Conservation (phyloP, 2,329 filamentous ascomycete species). For the Microsporum canis region DNA sequence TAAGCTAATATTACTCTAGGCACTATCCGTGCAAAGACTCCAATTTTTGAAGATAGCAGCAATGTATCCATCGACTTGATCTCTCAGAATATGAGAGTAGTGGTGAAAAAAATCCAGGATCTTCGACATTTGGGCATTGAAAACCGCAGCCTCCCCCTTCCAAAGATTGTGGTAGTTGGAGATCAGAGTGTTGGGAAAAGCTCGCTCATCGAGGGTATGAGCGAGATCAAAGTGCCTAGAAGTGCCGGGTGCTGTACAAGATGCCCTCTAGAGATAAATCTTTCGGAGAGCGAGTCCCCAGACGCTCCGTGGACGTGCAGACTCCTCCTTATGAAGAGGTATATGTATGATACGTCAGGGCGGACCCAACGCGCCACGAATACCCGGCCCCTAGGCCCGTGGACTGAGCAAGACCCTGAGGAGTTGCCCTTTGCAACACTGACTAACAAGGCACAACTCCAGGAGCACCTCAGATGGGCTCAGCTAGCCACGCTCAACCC, state of each 20-base stretch:
- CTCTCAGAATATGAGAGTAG: slow-evolving; percentile 25
- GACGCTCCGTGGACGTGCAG: slow-evolving; percentile 51
- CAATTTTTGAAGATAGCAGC: background rate
- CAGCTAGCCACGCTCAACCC: slow-evolving; percentile 70
- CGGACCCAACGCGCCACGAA: slow-evolving; percentile 40
- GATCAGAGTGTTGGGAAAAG: slow-evolving; percentile 81
- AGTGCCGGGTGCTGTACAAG: slow-evolving; percentile 64
- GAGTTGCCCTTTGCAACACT: slow-evolving; percentile 53
- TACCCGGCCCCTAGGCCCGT: slow-evolving; percentile 52
- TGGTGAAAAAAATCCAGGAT: slow-evolving; percentile 39
- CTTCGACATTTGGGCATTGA: slow-evolving; percentile 63
- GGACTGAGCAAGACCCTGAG: slow-evolving; percentile 42
- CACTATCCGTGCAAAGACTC: slow-evolving; percentile 6
- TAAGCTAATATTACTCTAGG: slow-evolving; percentile 1
- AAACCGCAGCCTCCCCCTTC: slow-evolving; percentile 54
- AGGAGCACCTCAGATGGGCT: slow-evolving; percentile 58
- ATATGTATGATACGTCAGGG: slow-evolving; percentile 37
- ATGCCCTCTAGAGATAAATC: slow-evolving; percentile 69
- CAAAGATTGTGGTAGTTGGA: slow-evolving; percentile 71
- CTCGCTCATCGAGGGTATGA: slow-evolving; percentile 50
- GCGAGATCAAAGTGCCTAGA: slow-evolving; percentile 59
- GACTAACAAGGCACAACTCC: slow-evolving; percentile 50
- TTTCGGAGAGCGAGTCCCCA: slow-evolving; percentile 43
- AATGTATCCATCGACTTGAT: slow-evolving; percentile 21
- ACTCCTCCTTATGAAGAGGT: slow-evolving; percentile 56